A percentile compares a stretch with the other conserved stretches of the same genome.
These are phyloP conservation scores for Crucibulum parvulum DNA, from an alignment of 1,284 basidiomycete species.

Conservation along the genomic window DNA sequence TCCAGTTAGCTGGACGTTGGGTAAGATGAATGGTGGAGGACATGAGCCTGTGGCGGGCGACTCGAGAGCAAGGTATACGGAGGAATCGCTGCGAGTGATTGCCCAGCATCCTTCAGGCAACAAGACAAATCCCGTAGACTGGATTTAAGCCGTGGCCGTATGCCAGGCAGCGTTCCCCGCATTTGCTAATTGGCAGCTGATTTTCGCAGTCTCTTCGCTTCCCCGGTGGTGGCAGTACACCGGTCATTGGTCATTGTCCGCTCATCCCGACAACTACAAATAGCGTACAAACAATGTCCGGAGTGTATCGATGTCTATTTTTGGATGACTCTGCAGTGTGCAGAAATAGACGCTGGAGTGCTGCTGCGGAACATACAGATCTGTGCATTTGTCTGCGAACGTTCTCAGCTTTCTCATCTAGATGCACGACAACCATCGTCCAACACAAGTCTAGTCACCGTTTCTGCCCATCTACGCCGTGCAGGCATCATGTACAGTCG, in stretches of 20 bases:
- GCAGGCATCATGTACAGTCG: constrained; percentile 23
- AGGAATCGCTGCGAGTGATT: background rate
- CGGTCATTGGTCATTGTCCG: background rate
- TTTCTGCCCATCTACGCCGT: background rate
- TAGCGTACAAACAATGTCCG: background rate
- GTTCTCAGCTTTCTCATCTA: background rate
- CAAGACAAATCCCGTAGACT: no score
- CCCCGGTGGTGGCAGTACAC: no score
- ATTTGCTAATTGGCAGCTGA: no score
- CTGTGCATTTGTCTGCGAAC: no score
- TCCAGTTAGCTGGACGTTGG: constrained; percentile 53
- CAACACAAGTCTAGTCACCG: background rate
- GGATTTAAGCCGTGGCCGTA: no score
- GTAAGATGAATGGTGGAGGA: constrained; percentile 19
- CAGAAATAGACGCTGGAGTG: background rate
- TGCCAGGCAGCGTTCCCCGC: no score
- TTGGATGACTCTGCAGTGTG: background rate
- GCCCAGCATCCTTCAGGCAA: background rate
- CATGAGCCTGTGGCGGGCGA: constrained; percentile 14
- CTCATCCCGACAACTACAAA: background rate
- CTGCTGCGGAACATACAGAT: background rate
- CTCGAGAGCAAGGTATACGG: constrained; percentile 1
- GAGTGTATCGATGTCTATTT: background rate
- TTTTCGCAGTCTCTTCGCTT: no score
- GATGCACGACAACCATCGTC: background rate